A percentile compares a stretch with the other conserved stretches of the same genome.
Conservation (phyloP, 2,329 filamentous ascomycete genomes). For the Acephala macrosclerotiorum region DNA sequence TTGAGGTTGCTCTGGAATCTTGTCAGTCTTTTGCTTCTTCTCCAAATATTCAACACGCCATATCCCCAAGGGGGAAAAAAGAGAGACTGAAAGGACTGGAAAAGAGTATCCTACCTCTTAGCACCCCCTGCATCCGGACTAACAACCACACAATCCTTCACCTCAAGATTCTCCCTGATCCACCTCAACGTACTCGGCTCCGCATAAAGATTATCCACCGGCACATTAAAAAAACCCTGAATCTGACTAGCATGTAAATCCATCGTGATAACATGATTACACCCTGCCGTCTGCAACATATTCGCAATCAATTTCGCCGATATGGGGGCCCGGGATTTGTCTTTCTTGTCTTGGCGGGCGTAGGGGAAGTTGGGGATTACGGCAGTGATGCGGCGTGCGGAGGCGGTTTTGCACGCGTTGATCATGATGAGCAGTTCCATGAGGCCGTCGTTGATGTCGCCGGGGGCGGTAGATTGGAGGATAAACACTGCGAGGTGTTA, state of each 20-base stretch:
- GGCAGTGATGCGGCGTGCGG: slow-evolving; percentile 90
- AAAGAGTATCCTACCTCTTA: slow-evolving; percentile 67
- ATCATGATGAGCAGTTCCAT: slow-evolving; percentile 99
- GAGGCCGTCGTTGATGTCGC: slow-evolving; percentile 96
- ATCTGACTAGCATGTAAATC: slow-evolving; percentile 94
- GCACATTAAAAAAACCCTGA: slow-evolving; percentile 92
- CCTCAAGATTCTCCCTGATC: slow-evolving; percentile 85
- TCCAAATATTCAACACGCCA: neutral
- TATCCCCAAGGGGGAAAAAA: neutral
- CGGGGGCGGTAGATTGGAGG: slow-evolving; percentile 90
- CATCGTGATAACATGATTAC: slow-evolving; percentile 95
- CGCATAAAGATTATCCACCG: slow-evolving; percentile 83
- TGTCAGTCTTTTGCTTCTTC: slow-evolving; percentile 4
- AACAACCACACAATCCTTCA: slow-evolving; percentile 89
- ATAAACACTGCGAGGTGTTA: slow-evolving; percentile 75
- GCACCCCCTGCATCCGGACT: slow-evolving; percentile 94
- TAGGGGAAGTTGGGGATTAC: slow-evolving; percentile 98
- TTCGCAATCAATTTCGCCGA: slow-evolving; percentile 96
- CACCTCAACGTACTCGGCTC: slow-evolving; percentile 91
- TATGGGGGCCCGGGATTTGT: slow-evolving; percentile 94
- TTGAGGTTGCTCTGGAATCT: slow-evolving; percentile 75
- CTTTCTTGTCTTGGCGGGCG: slow-evolving; percentile 97
- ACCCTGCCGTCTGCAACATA: slow-evolving; percentile 95
- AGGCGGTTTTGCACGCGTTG: slow-evolving; percentile 88
- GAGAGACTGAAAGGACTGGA: slow-evolving; percentile 3